phyloP scores from a whole-genome alignment of 306 rosid species.

The Coriaria nepalensis region DNA sequence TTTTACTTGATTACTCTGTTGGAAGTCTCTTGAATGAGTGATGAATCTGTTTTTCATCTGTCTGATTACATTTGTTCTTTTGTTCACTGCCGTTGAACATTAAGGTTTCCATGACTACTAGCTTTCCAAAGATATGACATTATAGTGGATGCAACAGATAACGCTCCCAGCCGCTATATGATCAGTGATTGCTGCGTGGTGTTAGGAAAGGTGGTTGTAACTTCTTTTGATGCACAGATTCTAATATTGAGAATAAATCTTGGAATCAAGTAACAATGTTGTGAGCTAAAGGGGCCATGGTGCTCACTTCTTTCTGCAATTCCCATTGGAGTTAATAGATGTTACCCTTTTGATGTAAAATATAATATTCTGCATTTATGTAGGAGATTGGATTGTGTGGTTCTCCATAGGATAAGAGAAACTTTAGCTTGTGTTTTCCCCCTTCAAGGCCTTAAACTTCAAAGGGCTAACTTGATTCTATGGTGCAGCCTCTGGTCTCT shows the following conservation, averaged over 20 bases:
- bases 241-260: too few species aligned
- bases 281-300: not conserved
- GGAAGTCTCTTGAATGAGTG: not conserved
- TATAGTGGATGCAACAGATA: conserved; percentile 86
- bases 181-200: conserved; percentile 95
- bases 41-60: not conserved
- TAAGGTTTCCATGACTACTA: conserved; percentile 27
- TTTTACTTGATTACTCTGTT: not conserved
- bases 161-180: conserved; percentile 94
- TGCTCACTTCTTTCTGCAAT: conserved; percentile 1
- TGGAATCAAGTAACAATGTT: too few species aligned
- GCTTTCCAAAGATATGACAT: conserved; percentile 57
- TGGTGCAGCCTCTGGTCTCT: conserved; percentile 89
- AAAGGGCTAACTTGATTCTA: conserved; percentile 8
- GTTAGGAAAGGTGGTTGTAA: conserved; percentile 65
- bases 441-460: not conserved
- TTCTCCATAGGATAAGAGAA: not conserved
- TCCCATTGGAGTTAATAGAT: too few species aligned
- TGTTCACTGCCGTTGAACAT: conserved; percentile 5
- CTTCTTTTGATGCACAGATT: not conserved
- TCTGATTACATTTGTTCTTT: not conserved
- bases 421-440: not conserved
- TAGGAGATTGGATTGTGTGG: too few species aligned
- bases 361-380: too few species aligned
- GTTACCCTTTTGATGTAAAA: too few species aligned